Base-by-base conservation (phyloP, 495 filamentous ascomycete species). In the Achaetomiella virescens region DNA sequence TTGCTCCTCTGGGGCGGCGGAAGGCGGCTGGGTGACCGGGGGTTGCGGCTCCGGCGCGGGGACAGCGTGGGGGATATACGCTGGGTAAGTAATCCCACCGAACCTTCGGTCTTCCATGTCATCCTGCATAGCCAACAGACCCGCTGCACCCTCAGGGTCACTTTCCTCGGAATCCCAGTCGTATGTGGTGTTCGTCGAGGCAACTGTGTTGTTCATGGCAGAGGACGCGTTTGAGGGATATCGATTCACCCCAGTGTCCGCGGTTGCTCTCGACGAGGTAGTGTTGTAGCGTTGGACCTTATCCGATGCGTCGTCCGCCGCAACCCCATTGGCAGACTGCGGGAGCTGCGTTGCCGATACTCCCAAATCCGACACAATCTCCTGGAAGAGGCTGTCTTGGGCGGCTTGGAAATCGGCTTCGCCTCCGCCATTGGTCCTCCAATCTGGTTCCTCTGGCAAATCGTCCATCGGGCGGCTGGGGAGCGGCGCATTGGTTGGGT, bases 111-210 rank as follows among this genome's bases (percentile, higher is more conserved):
- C 90, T 64, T 96, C 84, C 69, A 91, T 83, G 49, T 96, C 93
- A 70, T 89, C 81, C 33, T 82, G 84, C 79, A 98, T 80, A 63
- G 91, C 90, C 59, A 85, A 82, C 17, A 95, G 72, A 1, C 93
- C 93, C 24, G 88, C 89, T 20, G 87, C 87, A 24, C 89, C 92
- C 69, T 99, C 93, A 0, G 90, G 83, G 59, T 99, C 93, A 62
- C 90, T 96, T 25, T 89, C 88, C 57, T 93, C 77, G 25, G 70
- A 71, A 17, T 72, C 69, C 55, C 62, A 69, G 24, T 68, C 61
- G 38, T 69, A 68, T 6, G 66, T 65, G 1, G 71, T 56, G 45
- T 76, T 76, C 27, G 31, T 40, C 31, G 55, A 45, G 29, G 47
- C 46, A 5, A 1, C 41, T 1, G 67, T 68, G 49, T 36, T 49